phyloP scores from a whole-genome alignment of 805 yeast genomes.

The Starmerella potacharoeniae region DNA sequence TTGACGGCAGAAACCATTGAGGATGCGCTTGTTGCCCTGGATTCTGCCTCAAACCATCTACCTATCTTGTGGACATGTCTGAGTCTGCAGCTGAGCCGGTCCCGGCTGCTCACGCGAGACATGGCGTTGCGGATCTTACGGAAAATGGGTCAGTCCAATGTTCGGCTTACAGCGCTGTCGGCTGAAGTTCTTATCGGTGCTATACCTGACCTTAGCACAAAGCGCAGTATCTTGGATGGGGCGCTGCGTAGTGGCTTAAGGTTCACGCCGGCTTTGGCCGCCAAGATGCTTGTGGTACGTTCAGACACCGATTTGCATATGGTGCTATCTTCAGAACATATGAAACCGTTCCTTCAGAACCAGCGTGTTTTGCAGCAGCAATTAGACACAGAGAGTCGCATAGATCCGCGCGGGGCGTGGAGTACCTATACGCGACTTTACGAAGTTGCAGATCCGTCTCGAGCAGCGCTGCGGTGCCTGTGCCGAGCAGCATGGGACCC shows the following conservation, averaged over 20 bases:
- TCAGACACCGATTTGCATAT: slow-evolving; percentile 6
- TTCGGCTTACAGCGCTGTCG: slow-evolving; percentile 4
- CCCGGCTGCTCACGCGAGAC: slow-evolving; percentile 18
- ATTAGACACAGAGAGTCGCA: slow-evolving; percentile 23
- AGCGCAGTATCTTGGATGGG: slow-evolving; percentile 6
- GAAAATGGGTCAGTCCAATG: slow-evolving; percentile 18
- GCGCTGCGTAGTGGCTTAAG: slow-evolving; percentile 7
- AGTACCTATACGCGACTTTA: slow-evolving; percentile 24
- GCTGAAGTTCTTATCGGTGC: slow-evolving; percentile 12
- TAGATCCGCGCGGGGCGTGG: slow-evolving; percentile 25
- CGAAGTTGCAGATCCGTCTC: slow-evolving; percentile 17
- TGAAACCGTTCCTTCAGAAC: background rate
- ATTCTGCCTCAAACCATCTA: slow-evolving; percentile 3
- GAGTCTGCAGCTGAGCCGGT: slow-evolving; percentile 16
- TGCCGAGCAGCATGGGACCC: slow-evolving; percentile 37
- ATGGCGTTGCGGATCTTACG: slow-evolving; percentile 14
- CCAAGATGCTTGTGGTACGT: slow-evolving; percentile 5
- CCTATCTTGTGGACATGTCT: slow-evolving; percentile 23
- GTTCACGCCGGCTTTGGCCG: slow-evolving; percentile 11
- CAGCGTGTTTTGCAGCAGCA: slow-evolving; percentile 26
- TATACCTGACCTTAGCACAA: slow-evolving; percentile 3
- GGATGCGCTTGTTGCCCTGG: slow-evolving; percentile 12
- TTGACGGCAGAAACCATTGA: slow-evolving; percentile 10
- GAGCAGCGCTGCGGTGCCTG: slow-evolving; percentile 33
- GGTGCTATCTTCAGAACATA: background rate